These are phyloP conservation scores for Trichoderma simmonsii DNA, from an alignment of 2,329 filamentous ascomycete species.

Conservation along the genomic window DNA sequence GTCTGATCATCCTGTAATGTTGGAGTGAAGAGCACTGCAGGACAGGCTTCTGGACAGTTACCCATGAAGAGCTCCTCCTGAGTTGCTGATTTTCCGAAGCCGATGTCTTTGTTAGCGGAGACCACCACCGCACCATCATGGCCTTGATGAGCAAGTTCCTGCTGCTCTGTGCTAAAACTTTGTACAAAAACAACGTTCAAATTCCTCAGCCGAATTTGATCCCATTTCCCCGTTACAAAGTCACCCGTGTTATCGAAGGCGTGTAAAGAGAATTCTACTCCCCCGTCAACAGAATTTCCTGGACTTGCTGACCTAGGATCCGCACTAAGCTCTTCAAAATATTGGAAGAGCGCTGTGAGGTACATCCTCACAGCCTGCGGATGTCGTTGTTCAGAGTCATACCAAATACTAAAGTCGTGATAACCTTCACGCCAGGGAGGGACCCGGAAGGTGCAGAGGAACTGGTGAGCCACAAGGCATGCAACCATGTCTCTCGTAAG, in stretches of 20 bases:
- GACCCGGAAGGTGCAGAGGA: conserved; percentile 28
- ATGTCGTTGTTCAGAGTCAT: conserved; percentile 31
- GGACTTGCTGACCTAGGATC: conserved; percentile 8
- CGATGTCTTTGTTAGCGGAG: conserved; percentile 34
- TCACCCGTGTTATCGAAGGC: background rate
- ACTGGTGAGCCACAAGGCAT: conserved; percentile 34
- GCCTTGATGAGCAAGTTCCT: conserved; percentile 26
- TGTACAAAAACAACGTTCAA: conserved; percentile 22
- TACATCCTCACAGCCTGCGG: conserved; percentile 30
- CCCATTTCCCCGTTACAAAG: background rate
- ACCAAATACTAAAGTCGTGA: conserved; percentile 36
- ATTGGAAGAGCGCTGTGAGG: conserved; percentile 30
- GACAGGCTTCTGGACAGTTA: conserved; percentile 34
- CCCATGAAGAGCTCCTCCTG: conserved; percentile 37
- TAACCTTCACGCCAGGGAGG: conserved; percentile 27
- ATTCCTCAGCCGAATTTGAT: conserved; percentile 13
- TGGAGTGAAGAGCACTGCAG: conserved; percentile 34
- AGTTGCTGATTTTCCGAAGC: conserved; percentile 36
- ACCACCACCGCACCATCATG: conserved; percentile 30
- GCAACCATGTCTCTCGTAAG: conserved; percentile 28
- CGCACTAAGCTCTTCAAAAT: conserved; percentile 25
- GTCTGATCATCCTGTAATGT: conserved; percentile 28
- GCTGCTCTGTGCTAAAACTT: conserved; percentile 27
- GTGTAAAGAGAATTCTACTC: conserved; percentile 27
- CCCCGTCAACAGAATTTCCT: background rate